Percentiles rank a stretch among this genome's conserved stretches.
phyloP scores from a whole-genome alignment of 352 stramenopile genomes.

The Globisporangium nodosum region DNA sequence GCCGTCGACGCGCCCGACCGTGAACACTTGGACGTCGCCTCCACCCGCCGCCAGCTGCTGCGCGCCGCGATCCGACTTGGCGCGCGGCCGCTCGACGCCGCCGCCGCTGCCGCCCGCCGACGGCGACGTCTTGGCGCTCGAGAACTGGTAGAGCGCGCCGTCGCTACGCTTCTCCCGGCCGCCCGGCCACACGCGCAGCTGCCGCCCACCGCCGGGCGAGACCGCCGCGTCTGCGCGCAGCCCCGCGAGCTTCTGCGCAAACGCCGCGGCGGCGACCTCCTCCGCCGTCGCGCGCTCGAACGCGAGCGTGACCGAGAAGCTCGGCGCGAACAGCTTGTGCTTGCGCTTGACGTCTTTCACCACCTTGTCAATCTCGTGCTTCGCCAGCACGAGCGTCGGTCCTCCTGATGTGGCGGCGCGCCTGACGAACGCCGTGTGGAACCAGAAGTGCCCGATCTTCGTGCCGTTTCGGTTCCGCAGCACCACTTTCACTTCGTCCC shows the following conservation, averaged over 20 bases:
- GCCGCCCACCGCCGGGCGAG: conserved; percentile 1
- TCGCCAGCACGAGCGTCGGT: conserved; percentile 35
- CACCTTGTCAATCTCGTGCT: conserved; percentile 67
- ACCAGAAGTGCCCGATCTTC: conserved; percentile 65
- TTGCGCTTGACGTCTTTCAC: conserved; percentile 64
- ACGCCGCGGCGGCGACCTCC: conserved; percentile 14
- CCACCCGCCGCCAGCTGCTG: background rate
- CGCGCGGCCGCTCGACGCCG: conserved; percentile 2
- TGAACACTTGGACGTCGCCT: conserved; percentile 5
- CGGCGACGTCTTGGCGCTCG: conserved; percentile 2
- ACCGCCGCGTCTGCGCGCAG: conserved; percentile 6
- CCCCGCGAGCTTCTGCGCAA: conserved; percentile 5
- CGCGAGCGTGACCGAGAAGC: conserved; percentile 41
- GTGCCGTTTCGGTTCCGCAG: conserved; percentile 35
- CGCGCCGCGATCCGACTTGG: conserved; percentile 7
- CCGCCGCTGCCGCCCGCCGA: background rate
- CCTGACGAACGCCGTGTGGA: conserved; percentile 65
- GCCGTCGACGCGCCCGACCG: conserved; percentile 1
- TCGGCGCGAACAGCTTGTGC: conserved; percentile 51
- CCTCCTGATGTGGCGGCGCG: conserved; percentile 1
- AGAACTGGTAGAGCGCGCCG: conserved; percentile 3
- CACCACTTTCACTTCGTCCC: conserved; percentile 55
- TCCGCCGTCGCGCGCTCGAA: conserved; percentile 37
- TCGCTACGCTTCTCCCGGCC: conserved; percentile 16
- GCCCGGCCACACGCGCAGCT: conserved; percentile 14